Evolutionary conservation across 129 eudicot genomes (phyloP), one percentile per base, ranked within the genome.

Genomic region (Helianthus annuus): DNA sequence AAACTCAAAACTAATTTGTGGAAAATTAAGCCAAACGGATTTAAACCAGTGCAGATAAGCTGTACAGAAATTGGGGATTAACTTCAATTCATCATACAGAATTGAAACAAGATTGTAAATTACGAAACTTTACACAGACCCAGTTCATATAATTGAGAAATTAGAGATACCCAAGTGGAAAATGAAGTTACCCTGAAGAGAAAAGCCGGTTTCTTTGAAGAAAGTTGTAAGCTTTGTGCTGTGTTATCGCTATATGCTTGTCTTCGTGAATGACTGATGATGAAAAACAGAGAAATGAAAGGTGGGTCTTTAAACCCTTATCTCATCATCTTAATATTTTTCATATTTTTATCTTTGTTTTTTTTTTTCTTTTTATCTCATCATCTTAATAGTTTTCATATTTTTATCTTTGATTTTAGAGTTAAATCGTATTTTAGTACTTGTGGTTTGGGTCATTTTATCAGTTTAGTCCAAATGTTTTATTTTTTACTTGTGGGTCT

Each of bases 221-320:
- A 32, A 53, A 62, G 70, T 74, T 66, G 44, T 27, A 13, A 13
- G 67, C 56, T 27, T 34, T 56, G 19, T 42, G 57, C 6, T 66
- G 6, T 10, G 80, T 52, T 54, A 71, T 70, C 16, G 67, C 24
- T 4, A 54, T 60, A 49, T 76, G 11, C 45, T 17, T 24, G 44
- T 68, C 10, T 46, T 24, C 17, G 66, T 66, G 74, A 11, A 67
- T 7, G 74, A 72, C 73, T 62, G 84, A 64, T 49, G 71, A 70
- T 59, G 82, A 49, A 62, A 59, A 82, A 60, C 80, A 76, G 80
- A 86, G 72, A 88, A 91, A 88, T 70, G 92, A 80, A 86, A 86
- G 90, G 93, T 85, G 87, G 82, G 89, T 77, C 84, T 84, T 86
- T 34, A 69, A 86, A 80, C 84, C 92, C 92, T 91, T 91, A 91